Evolutionary conservation across 2,329 filamentous ascomycete species (phyloP).

Genomic region (Fusarium poae): DNA sequence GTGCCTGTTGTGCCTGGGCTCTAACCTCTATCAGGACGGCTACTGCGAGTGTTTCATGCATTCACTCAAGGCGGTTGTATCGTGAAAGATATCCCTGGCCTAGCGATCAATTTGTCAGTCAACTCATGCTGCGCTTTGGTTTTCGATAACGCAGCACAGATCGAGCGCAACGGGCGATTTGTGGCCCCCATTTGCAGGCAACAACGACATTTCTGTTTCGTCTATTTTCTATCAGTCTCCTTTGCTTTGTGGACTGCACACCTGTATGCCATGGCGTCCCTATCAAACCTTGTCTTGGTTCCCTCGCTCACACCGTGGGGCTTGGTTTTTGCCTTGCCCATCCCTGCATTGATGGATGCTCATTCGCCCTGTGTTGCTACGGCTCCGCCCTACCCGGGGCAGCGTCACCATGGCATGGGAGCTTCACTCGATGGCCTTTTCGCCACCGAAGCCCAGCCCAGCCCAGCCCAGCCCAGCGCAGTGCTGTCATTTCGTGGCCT

Average conservation of each 20-base stretch:
- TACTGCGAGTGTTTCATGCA: slow-evolving; percentile 43
- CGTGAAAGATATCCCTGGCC: slow-evolving; percentile 35
- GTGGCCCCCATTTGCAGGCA: slow-evolving; percentile 42
- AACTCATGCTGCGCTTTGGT: slow-evolving; percentile 14
- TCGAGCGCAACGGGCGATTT: slow-evolving; percentile 22
- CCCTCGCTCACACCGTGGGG: slow-evolving; percentile 42
- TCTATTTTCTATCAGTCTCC: slow-evolving; percentile 32
- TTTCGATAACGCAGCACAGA: slow-evolving; percentile 3
- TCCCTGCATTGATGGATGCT: slow-evolving; percentile 28
- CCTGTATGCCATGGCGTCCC: not conserved
- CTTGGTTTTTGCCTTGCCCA: slow-evolving; percentile 40
- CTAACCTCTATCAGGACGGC: slow-evolving; percentile 27
- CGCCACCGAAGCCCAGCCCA: slow-evolving; percentile 33
- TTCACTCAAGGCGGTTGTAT: slow-evolving; percentile 30
- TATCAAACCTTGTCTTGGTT: slow-evolving; percentile 24
- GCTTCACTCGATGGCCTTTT: slow-evolving; percentile 39
- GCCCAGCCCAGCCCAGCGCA: slow-evolving; percentile 8
- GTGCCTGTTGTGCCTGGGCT: slow-evolving; percentile 30
- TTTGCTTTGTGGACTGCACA: not conserved
- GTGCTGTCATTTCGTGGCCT: slow-evolving; percentile 33
- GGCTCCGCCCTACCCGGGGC: slow-evolving; percentile 39
- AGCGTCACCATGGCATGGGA: slow-evolving; percentile 30
- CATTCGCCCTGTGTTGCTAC: slow-evolving; percentile 32
- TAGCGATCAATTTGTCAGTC: not conserved
- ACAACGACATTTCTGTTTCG: slow-evolving; percentile 25